These are phyloP conservation scores for Mycena rosella DNA, from an alignment of 768 basidiomycete genomes.

Conservation along the genomic window DNA sequence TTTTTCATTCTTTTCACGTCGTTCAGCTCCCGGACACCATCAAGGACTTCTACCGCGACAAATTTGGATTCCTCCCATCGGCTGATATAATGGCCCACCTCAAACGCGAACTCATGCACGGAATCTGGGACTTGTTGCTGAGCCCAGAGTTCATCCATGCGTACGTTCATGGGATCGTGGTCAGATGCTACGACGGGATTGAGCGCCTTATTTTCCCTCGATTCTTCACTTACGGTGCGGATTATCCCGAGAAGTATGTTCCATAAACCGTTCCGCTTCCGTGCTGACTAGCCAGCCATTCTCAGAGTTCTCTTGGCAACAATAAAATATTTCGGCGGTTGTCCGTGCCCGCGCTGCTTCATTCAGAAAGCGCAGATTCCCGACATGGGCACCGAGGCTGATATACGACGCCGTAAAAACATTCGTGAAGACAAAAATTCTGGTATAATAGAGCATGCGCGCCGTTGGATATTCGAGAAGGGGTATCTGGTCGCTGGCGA, in stretches of 20 bases:
- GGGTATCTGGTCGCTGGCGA: background rate
- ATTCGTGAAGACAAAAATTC: background rate
- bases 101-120: slow-evolving; percentile 47
- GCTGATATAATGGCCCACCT: slow-evolving; percentile 48
- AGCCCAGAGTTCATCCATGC: slow-evolving; percentile 42
- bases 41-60: too few relatives aligned
- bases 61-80: too few relatives aligned
- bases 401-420: slow-evolving; percentile 22
- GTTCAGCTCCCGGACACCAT: background rate
- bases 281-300: background rate
- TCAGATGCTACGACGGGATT: slow-evolving; percentile 43
- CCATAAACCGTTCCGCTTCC: slow-evolving; percentile 14
- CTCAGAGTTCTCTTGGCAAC: slow-evolving; percentile 38
- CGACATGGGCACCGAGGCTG: slow-evolving; percentile 32
- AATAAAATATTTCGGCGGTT: slow-evolving; percentile 40
- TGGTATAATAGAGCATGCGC: background rate
- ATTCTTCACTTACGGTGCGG: slow-evolving; percentile 46
- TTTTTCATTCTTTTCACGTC: background rate
- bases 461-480: slow-evolving; percentile 17
- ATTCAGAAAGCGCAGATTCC: slow-evolving; percentile 34
- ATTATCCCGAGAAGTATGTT: slow-evolving; percentile 50
- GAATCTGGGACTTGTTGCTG: slow-evolving; percentile 42
- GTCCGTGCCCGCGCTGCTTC: slow-evolving; percentile 43
- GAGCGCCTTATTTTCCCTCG: slow-evolving; percentile 40
- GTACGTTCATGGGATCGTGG: slow-evolving; percentile 40